phyloP scores from a whole-genome alignment of 164 flowering plant species.

The Macadamia tetraphylla region DNA sequence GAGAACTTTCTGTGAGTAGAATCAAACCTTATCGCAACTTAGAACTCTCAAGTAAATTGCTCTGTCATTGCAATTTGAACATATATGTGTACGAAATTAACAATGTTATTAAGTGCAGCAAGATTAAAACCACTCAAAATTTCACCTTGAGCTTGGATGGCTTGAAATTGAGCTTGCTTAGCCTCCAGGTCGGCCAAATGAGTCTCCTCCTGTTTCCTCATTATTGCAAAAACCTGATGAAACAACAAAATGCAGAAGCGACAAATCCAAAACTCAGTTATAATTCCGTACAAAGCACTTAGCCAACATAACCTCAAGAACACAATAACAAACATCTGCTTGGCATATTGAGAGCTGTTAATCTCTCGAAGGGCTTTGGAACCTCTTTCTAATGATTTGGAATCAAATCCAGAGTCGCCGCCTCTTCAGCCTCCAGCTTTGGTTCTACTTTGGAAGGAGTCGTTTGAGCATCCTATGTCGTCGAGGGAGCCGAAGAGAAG shows the following conservation, averaged over 20 bases:
- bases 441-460: conserved; percentile 17
- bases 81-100: background rate
- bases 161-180: conserved; percentile 46
- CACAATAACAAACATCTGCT: conserved; percentile 39
- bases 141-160: conserved; percentile 44
- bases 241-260: background rate
- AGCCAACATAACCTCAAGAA: background rate
- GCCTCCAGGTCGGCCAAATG: conserved; percentile 54
- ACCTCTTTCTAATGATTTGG: conserved; percentile 62
- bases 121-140: conserved; percentile 40
- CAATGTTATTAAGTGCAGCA: too few species aligned
- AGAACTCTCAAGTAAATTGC: too few species aligned
- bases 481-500: conserved; percentile 30
- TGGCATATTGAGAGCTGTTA: conserved; percentile 47
- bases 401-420: conserved; percentile 49
- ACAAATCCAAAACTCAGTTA: background rate
- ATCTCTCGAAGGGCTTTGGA: conserved; percentile 75
- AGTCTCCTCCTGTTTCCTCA: conserved; percentile 69
- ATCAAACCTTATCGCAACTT: too few species aligned
- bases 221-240: conserved; percentile 57
- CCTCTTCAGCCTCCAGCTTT: conserved; percentile 34
- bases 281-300: background rate
- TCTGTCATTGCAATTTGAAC: background rate
- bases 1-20: too few species aligned
- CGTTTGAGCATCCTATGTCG: conserved; percentile 13